Evolutionary conservation across 371 early-diverging fungal genomes (phyloP).

Genomic region (Funneliformis caledonium): DNA sequence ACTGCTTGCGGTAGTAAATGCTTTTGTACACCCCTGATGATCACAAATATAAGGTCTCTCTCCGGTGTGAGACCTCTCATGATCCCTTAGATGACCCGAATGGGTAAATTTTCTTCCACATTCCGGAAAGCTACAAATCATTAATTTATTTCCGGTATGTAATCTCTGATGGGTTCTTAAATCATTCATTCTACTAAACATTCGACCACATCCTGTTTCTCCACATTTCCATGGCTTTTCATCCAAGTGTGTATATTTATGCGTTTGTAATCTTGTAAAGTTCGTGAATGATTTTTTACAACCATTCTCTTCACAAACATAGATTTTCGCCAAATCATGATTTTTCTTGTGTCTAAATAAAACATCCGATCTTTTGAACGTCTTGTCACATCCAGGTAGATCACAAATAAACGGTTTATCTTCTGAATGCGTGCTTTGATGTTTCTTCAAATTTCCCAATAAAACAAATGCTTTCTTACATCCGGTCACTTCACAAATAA

Average conservation of each 20-base stretch:
- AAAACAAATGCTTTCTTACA: slow-evolving; percentile 80
- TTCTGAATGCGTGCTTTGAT: slow-evolving; percentile 87
- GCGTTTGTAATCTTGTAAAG: neutral
- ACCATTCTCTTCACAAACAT: neutral
- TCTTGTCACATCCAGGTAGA: slow-evolving; percentile 70
- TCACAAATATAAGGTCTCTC: slow-evolving; percentile 88
- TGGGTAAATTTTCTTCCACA: neutral
- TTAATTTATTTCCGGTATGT: slow-evolving; percentile 3
- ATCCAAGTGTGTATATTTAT: neutral
- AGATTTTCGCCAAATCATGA: slow-evolving; percentile 49
- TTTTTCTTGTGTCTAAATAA: slow-evolving; percentile 88
- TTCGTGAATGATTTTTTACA: neutral
- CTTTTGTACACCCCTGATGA: slow-evolving; percentile 77
- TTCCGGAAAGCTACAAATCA: neutral
- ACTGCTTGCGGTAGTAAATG: slow-evolving; percentile 76
- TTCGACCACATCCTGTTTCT: neutral
- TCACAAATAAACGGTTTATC: slow-evolving; percentile 72
- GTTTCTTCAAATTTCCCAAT: slow-evolving; percentile 88
- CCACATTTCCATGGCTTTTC: neutral
- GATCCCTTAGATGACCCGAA: slow-evolving; percentile 42
- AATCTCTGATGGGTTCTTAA: neutral
- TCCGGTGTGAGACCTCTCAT: slow-evolving; percentile 85
- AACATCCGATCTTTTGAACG: slow-evolving; percentile 86
- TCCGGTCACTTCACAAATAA: neutral
- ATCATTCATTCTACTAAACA: neutral